Conservation (phyloP, 1,139 yeast genomes). For the Kurtzmaniella quercitrusa region DNA sequence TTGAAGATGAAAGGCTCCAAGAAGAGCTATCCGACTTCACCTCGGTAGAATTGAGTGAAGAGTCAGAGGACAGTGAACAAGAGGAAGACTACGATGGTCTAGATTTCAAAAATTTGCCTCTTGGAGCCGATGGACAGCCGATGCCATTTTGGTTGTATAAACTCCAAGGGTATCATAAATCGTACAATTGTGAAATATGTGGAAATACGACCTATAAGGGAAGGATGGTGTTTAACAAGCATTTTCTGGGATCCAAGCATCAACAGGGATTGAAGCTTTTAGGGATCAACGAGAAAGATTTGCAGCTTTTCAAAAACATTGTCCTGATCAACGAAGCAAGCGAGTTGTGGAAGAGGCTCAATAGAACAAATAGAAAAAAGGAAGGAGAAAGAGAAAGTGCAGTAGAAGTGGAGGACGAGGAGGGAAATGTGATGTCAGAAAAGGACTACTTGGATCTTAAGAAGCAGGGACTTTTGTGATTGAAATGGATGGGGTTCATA, state of each 20-base stretch:
- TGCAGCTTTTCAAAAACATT: slow-evolving; percentile 57
- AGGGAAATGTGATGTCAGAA: slow-evolving; percentile 88
- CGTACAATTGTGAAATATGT: slow-evolving; percentile 80
- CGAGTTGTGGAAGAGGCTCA: slow-evolving; percentile 48
- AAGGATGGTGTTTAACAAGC: slow-evolving; percentile 64
- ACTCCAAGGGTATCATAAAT: slow-evolving; percentile 76
- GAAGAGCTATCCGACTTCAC: slow-evolving; percentile 35
- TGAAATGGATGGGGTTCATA: background rate
- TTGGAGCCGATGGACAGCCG: slow-evolving; percentile 88
- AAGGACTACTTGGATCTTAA: slow-evolving; percentile 79
- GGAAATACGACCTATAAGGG: slow-evolving; percentile 77
- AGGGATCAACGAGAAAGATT: slow-evolving; percentile 52
- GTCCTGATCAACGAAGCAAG: slow-evolving; percentile 65
- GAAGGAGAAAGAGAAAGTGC: slow-evolving; percentile 50
- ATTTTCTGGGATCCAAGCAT: slow-evolving; percentile 69
- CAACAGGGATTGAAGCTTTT: slow-evolving; percentile 68
- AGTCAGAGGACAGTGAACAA: slow-evolving; percentile 12
- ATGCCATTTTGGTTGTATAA: slow-evolving; percentile 94
- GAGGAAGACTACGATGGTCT: slow-evolving; percentile 19
- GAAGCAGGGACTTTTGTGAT: slow-evolving; percentile 68
- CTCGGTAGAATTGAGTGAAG: slow-evolving; percentile 26
- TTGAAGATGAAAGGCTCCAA: slow-evolving; percentile 40
- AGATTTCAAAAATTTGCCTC: slow-evolving; percentile 52
- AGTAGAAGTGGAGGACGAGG: slow-evolving; percentile 83
- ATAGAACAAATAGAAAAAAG: slow-evolving; percentile 31